Base-by-base conservation (phyloP, 495 filamentous ascomycete species). In the Penicillium paxilli region DNA sequence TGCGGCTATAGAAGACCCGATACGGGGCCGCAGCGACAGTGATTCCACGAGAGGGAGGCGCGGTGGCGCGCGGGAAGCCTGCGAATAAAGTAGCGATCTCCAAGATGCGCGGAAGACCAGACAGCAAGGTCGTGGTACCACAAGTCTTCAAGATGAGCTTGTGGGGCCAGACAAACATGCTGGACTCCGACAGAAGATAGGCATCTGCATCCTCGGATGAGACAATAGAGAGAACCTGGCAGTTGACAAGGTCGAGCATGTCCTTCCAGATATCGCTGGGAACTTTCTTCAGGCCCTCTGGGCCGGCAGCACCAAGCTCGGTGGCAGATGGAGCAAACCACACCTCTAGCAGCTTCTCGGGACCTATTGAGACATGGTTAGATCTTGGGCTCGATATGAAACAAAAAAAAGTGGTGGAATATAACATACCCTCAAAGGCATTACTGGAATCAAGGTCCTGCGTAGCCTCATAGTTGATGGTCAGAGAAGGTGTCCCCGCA, bases 101-200 rank as follows among this genome's bases (percentile, higher is more conserved):
- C 47, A 99, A 80, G 59, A 99, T 88, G 52, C 89, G 88, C 25
- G 87, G 90, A 46, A 99, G 79, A 12, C 95, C 95, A 17, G 86
- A 86, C 12, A 99, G 81, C 55, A 99, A 76, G 0, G 95, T 99
- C 4, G 95, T 99, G 6, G 95, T 99, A 47, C 95, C 95, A 65
- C 95, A 99, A 10, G 95, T 99, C 84, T 99, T 99, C 41, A 99
- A 80, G 59, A 99, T 96, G 44, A 99, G 78, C 77, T 99, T 99
- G 83, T 99, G 94, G 20, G 92, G 92, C 71, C 96, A 99, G 59
- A 99, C 92, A 70, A 99, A 99, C 93, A 99, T 77, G 85, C 94
- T 98, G 17, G 95, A 98, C 74, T 99, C 95, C 47, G 94, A 98
- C 47, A 99, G 83, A 26, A 99, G 83, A 63, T 99, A 99, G 58